Base-by-base conservation (phyloP, 129 eudicot genomes). In the Mikania micrantha region DNA sequence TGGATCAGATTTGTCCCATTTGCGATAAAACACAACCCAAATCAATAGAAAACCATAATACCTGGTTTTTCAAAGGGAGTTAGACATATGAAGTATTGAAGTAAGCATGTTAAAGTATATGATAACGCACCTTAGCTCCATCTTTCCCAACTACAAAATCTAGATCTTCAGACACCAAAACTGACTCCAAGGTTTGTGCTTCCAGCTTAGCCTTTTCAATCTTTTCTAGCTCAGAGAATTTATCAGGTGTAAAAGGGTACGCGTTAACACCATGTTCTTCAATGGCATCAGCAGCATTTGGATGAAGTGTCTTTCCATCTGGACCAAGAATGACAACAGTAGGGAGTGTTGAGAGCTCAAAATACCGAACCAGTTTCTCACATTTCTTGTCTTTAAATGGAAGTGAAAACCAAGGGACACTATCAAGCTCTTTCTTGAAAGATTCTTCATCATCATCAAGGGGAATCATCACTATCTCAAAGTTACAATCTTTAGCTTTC, bases 241-340 rank as follows among this genome's bases (percentile, higher is more conserved):
- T 81, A 72, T 84, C 90, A 7, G 88, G 85, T 16, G 98, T 92
- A 67, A 92, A 92, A n/a, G 96, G 98, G 61, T 78, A 92, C 3
- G 91, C 89, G 24, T 53, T 25, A n/a, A 15, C n/a, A 22, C 98
- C 98, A 22, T 92, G 87, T 45, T 88, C 96, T 70, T 85, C 91
- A 16, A 92, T 66, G 31, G 79, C 88, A 31, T 85, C 91, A 54
- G 81, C 88, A 21, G 70, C 95, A 68, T 92, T 88, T 1, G 80
- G 56, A 45, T 88, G 96, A 48, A 88, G 85, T 20, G 96, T 92
- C 64, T 85, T 88, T 31, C 98, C 98, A 71, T 85, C 89, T 5
- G 88, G 89, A 29, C 96, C 91, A 60, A 92, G 64, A 24, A 85
- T 67, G 70, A 92, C 89, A 28, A 92, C 36, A 16, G 95, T 80